Base-by-base conservation (phyloP, 2,329 filamentous ascomycete genomes). In the Exserohilum rostratum region DNA sequence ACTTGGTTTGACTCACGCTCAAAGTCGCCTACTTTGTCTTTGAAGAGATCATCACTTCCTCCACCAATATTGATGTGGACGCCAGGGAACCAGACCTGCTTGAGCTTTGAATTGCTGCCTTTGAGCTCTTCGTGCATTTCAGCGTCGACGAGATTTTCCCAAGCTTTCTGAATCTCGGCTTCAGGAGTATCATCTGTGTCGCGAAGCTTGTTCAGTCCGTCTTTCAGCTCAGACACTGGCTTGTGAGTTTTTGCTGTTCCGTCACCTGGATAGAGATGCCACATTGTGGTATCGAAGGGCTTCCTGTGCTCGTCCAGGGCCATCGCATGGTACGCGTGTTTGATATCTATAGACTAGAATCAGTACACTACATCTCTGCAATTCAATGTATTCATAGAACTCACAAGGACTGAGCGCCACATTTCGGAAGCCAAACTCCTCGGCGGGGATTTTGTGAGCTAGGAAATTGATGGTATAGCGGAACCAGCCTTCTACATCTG, bases 231-330 rank as follows among this genome's bases (percentile, higher is more conserved):
- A 33, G 30, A 33, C 10, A 33, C 30, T 33, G 30, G 30, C 30
- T 33, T 33, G 30, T 22, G 9, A 38, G 10, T 38, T 38, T 38
- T 20, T 10, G 35, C 35, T 38, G 17, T 13, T 1, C 18, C 17
- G 3, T 38, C 35, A 22, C 18, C 11, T 22, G 35, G 35, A 20
- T 33, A 33, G 30, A 60, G 42, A 27, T 84, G 80, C 83, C 82
- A 86, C 1, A 86, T 70, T 2, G 83, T 81, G 11, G 83, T 83
- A n/a, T 71, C 74, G 55, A 86, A 87, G 0, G 83, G 79, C 15
- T 64, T 67, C 4, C 81, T 76, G 45, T 75, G 76, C 57, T 83
- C 81, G 33, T 83, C 80, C 0, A 83, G 67, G 2, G 79, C 80
- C 0, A 83, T 64, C 3, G 80, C 81, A 25, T 83, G 81, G 58